Evolutionary conservation across 2,329 filamentous ascomycete genomes (phyloP).

Genomic region (Verticillium albo-atrum): DNA sequence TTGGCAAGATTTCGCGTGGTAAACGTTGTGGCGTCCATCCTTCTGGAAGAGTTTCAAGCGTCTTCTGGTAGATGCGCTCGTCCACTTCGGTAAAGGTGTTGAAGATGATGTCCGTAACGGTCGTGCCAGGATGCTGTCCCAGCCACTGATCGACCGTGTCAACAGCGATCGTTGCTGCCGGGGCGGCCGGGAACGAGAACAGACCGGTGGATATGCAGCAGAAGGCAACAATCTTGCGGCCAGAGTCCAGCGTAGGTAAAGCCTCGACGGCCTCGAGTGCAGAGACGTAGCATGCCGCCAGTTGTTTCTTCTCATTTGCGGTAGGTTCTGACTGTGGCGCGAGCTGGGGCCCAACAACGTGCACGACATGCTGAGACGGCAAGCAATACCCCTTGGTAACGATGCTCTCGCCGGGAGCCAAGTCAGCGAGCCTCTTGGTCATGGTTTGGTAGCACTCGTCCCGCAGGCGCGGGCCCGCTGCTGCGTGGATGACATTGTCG

Average conservation of each 20-base stretch:
- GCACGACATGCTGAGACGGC: conserved; percentile 22
- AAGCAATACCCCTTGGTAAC: conserved; percentile 21
- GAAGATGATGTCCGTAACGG: conserved; percentile 25
- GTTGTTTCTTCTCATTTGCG: conserved; percentile 12
- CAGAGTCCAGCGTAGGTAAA: conserved; percentile 15
- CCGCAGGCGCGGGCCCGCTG: conserved; percentile 24
- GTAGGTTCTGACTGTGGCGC: conserved; percentile 14
- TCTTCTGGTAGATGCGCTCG: conserved; percentile 9
- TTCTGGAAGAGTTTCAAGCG: conserved; percentile 1
- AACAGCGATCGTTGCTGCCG: conserved; percentile 23
- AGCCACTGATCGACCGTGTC: conserved; percentile 21
- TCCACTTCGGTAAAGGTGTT: conserved; percentile 24
- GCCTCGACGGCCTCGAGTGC: conserved; percentile 22
- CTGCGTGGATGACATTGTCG: conserved; percentile 28
- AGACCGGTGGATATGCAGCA: conserved; percentile 29
- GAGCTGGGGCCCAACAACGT: conserved; percentile 28
- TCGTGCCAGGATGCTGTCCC: conserved; percentile 14
- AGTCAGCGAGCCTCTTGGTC: conserved; percentile 13
- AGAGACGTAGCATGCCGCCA: conserved; percentile 23
- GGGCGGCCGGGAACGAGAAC: conserved; percentile 24
- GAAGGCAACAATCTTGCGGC: conserved; percentile 21
- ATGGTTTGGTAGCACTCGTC: conserved; percentile 22
- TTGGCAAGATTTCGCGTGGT: background rate
- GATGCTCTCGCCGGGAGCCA: conserved; percentile 20
- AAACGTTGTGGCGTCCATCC: background rate